Base-by-base conservation (phyloP, 306 rosid genomes). In the Abrus precatorius region DNA sequence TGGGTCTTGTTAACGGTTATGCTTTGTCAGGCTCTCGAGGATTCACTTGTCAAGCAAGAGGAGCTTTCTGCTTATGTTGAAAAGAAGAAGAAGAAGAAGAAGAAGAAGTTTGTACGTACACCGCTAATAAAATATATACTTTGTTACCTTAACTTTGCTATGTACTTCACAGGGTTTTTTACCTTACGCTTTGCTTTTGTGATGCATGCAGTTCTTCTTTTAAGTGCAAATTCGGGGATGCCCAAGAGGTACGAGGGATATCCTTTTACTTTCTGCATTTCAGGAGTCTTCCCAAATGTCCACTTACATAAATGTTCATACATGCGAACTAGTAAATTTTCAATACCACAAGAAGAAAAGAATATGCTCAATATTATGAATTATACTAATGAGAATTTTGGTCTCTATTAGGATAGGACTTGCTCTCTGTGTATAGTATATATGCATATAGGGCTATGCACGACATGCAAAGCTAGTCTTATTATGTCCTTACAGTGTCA, bases 41-140 rank as follows among this genome's bases (percentile, higher is more conserved):
- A 88, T 30, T 90, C 98, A 6, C 78, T 89, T 69, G 84, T 78
- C 55, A 65, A 67, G 53, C 97, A 93, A 79, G 91, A 85, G 47
- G 93, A 92, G 80, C 87, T 95, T 50, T 43, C 91, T 27, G 89
- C 96, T 60, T 89, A 85, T 74, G 43, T 94, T 64, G 97, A 92
- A 50, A 84, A 84, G 30, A 91, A 86, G 84, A 91, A 91, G 62
- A 86, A 78, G 80, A 86, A 78, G 80, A 92, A 85, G 63, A 85
- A 84, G 79, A 86, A 84, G 82, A 76, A n/a, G 27, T 66, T 79
- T 65, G 87, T 86, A 80, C 2, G 85, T 83, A 67, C n/a, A 53
- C 69, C 5, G 29, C 68, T 53, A 14, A 56, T 33, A 14, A 14
- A 54, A 65, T 30, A 77, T 27, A 52, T 41, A 44, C 73, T 75